A percentile compares a stretch with the other conserved stretches of the same genome.
Conservation (phyloP, 495 filamentous ascomycete species). For the Saxispiralis lemnorum region DNA sequence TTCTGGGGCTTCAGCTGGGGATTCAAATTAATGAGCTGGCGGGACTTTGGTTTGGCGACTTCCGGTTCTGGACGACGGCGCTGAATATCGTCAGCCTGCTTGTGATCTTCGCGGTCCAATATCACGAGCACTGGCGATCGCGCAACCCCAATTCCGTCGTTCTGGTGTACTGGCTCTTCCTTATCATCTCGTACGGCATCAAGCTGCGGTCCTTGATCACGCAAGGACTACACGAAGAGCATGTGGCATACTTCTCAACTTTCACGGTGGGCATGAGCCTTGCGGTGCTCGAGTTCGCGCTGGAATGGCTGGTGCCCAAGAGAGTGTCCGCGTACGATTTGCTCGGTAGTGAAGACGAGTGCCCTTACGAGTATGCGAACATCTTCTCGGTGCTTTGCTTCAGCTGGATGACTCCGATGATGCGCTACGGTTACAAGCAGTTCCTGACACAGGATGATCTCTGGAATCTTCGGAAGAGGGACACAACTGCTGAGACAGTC, state of each 20-base stretch:
- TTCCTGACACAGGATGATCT: constrained; percentile 92
- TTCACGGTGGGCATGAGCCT: constrained; percentile 61
- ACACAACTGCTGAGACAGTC: constrained; percentile 57
- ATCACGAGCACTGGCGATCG: constrained; percentile 75
- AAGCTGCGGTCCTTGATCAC: constrained; percentile 79
- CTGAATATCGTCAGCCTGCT: constrained; percentile 58
- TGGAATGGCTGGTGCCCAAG: constrained; percentile 90
- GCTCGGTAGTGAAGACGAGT: constrained; percentile 77
- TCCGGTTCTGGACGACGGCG: constrained; percentile 79
- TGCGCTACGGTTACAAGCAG: constrained; percentile 84
- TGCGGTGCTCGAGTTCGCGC: constrained; percentile 51
- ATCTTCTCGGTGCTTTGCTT: constrained; percentile 91
- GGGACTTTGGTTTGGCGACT: constrained; percentile 58
- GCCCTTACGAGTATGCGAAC: constrained; percentile 84
- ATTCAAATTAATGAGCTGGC: constrained; percentile 60
- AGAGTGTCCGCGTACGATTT: constrained; percentile 66
- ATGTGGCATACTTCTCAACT: constrained; percentile 58
- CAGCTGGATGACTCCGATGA: constrained; percentile 96
- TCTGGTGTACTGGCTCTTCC: constrained; percentile 89
- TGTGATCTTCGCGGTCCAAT: constrained; percentile 74
- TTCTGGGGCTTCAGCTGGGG: constrained; percentile 52
- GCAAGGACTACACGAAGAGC: constrained; percentile 46
- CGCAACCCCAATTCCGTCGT: constrained; percentile 84
- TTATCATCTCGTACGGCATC: constrained; percentile 61
- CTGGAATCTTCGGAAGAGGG: constrained; percentile 71